Evolutionary conservation across 208 protist species (phyloP).

Genomic region (Crithidia fasciculata): DNA sequence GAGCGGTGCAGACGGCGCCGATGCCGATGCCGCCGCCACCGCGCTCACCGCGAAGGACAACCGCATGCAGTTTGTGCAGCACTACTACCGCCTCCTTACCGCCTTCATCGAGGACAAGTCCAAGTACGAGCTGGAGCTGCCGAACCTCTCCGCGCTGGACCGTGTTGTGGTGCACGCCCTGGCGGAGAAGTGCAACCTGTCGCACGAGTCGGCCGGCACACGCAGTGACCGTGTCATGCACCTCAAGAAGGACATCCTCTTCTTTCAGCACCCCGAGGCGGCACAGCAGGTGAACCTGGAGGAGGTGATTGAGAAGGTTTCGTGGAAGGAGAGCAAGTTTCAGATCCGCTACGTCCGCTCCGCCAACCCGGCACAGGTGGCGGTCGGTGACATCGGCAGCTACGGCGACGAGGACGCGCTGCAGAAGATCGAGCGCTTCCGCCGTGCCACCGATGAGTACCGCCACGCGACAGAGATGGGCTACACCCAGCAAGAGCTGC

Average conservation of each 20-base stretch:
- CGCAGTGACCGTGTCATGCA: constrained; percentile 60
- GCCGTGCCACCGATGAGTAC: constrained; percentile 83
- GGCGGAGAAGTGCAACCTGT: constrained; percentile 87
- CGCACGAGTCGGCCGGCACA: constrained; percentile 67
- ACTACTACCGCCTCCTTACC: constrained; percentile 71
- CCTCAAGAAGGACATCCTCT: constrained; percentile 87
- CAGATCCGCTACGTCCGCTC: constrained; percentile 54
- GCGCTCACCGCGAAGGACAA: constrained; percentile 65
- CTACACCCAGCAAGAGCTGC: constrained; percentile 79
- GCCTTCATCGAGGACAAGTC: constrained; percentile 81
- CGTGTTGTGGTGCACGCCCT: constrained; percentile 80
- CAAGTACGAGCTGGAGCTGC: constrained; percentile 74
- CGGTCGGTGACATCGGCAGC: constrained; percentile 58
- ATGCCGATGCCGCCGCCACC: constrained; percentile 5
- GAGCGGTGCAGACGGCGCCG: constrained; percentile 1
- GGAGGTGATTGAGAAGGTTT: constrained; percentile 47
- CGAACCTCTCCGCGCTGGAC: constrained; percentile 74
- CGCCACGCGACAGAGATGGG: constrained; percentile 80
- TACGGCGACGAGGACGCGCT: constrained; percentile 81
- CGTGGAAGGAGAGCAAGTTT: constrained; percentile 73
- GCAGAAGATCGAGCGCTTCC: constrained; percentile 60
- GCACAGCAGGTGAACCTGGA: constrained; percentile 60
- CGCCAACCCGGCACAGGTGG: constrained; percentile 40
- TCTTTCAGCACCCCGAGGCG: constrained; percentile 72
- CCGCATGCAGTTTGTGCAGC: constrained; percentile 64